Evolutionary conservation across 768 basidiomycete genomes (phyloP).

Genomic region (Suillus lakei): DNA sequence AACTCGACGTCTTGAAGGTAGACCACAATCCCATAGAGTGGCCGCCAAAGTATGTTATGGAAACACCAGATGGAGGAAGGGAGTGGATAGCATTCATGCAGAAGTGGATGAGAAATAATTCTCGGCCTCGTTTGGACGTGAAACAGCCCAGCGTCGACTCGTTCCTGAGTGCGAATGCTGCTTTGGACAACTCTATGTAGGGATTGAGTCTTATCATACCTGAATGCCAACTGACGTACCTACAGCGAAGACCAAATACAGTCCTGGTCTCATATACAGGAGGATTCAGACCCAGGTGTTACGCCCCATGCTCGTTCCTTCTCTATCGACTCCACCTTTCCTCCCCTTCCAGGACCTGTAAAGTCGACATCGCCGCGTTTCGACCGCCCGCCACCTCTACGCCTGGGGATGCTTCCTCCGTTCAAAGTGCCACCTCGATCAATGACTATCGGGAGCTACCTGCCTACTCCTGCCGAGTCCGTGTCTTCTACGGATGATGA

Average conservation of each 20-base stretch:
- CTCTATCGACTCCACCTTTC: conserved; percentile 63
- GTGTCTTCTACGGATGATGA: conserved; percentile 53
- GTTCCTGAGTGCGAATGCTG: conserved; percentile 46
- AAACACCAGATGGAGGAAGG: conserved; percentile 56
- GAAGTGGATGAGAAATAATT: conserved; percentile 72
- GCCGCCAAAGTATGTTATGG: conserved; percentile 73
- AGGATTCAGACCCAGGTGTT: conserved; percentile 40
- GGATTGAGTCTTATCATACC: conserved; percentile 8
- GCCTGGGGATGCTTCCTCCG: conserved; percentile 48
- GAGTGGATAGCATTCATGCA: conserved; percentile 77
- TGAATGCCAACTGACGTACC: conserved; percentile 11
- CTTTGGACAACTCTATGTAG: conserved; percentile 39
- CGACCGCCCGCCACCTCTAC: conserved; percentile 53
- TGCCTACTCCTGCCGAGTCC: conserved; percentile 63
- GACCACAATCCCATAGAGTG: conserved; percentile 95
- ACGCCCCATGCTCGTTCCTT: conserved; percentile 62
- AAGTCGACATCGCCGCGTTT: conserved; percentile 29
- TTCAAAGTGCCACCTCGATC: conserved; percentile 51
- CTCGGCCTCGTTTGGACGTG: conserved; percentile 35
- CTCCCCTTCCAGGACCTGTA: conserved; percentile 42
- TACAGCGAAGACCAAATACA: conserved; percentile 45
- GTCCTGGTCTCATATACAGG: conserved; percentile 50
- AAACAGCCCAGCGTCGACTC: conserved; percentile 53
- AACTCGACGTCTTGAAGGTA: conserved; percentile 79
- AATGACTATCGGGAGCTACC: conserved; percentile 55